phyloP scores from a whole-genome alignment of 2,329 filamentous ascomycete genomes.

The Cercospora zeina region DNA sequence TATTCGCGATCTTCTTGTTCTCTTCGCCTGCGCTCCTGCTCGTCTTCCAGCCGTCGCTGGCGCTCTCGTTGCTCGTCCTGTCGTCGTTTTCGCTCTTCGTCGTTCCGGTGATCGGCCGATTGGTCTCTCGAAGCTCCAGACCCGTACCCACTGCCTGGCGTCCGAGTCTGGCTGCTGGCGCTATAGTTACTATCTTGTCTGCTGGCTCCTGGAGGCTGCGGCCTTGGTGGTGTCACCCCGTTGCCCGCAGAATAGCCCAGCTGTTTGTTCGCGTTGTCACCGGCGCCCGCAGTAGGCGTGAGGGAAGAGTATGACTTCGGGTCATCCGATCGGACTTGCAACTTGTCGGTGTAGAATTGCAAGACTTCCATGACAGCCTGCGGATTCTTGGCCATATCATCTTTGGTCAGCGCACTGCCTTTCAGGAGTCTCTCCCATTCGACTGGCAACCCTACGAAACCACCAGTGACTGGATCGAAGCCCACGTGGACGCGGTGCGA shows the following conservation, averaged over 20 bases:
- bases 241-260: conserved; percentile 51
- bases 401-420: conserved; percentile 94
- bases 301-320: conserved; percentile 67
- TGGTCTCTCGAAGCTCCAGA: conserved; percentile 30
- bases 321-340: conserved; percentile 73
- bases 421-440: conserved; percentile 98
- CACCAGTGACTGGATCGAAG: conserved; percentile 91
- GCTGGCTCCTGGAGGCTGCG: conserved; percentile 47
- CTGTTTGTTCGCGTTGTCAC: conserved; percentile 49
- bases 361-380: conserved; percentile 71
- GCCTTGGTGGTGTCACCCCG: conserved; percentile 52
- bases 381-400: conserved; percentile 97
- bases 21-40: conserved; percentile 52
- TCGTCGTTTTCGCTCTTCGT: conserved; percentile 44
- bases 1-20: conserved; percentile 74
- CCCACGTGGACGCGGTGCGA: conserved; percentile 95
- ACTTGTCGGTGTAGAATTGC: conserved; percentile 78
- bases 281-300: conserved; percentile 65
- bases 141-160: conserved; percentile 28
- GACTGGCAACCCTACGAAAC: conserved; percentile 88
- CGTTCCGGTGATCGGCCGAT: conserved; percentile 38
- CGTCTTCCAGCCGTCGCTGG: conserved; percentile 46
- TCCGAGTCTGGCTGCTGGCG: conserved; percentile 30
- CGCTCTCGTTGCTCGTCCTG: conserved; percentile 45
- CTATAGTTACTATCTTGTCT: conserved; percentile 51